phyloP scores from a whole-genome alignment of 2,329 filamentous ascomycete genomes.

The Aspergillus quadrilineatus region DNA sequence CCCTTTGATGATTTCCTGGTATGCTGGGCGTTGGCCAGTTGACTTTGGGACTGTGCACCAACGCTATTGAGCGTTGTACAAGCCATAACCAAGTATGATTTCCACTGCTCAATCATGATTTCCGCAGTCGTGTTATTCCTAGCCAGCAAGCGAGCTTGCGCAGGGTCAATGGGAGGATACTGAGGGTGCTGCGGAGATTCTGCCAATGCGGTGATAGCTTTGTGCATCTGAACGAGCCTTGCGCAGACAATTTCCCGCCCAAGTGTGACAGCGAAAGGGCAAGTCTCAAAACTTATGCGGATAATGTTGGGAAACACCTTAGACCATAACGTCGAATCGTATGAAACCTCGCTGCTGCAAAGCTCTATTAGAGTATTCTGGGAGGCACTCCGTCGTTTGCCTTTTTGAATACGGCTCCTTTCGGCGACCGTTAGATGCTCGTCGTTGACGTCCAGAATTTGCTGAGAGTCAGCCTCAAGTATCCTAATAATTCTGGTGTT shows the following conservation, averaged over 20 bases:
- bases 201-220: slow-evolving; percentile 73
- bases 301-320: slow-evolving; percentile 97
- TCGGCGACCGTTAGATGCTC: slow-evolving; percentile 82
- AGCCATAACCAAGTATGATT: slow-evolving; percentile 92
- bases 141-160: slow-evolving; percentile 40
- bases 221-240: slow-evolving; percentile 89
- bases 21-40: slow-evolving; percentile 68
- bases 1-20: slow-evolving; percentile 74
- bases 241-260: slow-evolving; percentile 91
- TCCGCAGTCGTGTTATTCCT: slow-evolving; percentile 70
- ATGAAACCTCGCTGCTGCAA: slow-evolving; percentile 91
- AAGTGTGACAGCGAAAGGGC: slow-evolving; percentile 85
- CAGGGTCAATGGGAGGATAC: slow-evolving; percentile 35
- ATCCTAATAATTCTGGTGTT: slow-evolving; percentile 85
- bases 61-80: slow-evolving; percentile 91
- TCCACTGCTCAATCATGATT: slow-evolving; percentile 94
- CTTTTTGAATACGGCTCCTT: slow-evolving; percentile 84
- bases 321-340: slow-evolving; percentile 94
- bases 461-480: slow-evolving; percentile 81
- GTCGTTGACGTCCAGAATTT: slow-evolving; percentile 89
- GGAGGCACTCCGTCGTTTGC: slow-evolving; percentile 78
- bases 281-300: slow-evolving; percentile 83
- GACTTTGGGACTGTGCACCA: slow-evolving; percentile 61
- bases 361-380: slow-evolving; percentile 88
- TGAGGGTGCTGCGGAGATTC: slow-evolving; percentile 63